A percentile compares a stretch with the other conserved stretches of the same genome.
These are phyloP conservation scores for Paxillus rubicundulus DNA, from an alignment of 768 basidiomycete genomes.

Conservation along the genomic window DNA sequence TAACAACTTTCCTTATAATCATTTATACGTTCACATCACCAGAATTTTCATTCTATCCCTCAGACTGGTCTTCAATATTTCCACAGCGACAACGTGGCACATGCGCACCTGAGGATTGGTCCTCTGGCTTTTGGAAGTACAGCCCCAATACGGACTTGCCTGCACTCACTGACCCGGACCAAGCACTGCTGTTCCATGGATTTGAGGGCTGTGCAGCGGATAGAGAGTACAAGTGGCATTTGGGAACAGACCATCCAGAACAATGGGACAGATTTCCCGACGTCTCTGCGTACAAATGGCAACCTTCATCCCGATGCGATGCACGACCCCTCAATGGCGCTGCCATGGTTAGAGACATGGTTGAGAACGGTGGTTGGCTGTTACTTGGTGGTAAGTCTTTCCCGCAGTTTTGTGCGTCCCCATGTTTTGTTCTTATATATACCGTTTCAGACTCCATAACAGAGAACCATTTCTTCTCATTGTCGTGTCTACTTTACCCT, in stretches of 20 bases:
- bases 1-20: slow-evolving; percentile 26
- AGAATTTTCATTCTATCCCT: slow-evolving; percentile 11
- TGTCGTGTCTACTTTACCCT: slow-evolving; percentile 64
- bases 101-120: slow-evolving; percentile 37
- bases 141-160: slow-evolving; percentile 35
- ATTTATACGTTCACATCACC: slow-evolving; percentile 30
- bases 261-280: slow-evolving; percentile 53
- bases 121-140: slow-evolving; percentile 41
- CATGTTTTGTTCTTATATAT: not conserved
- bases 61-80: slow-evolving; percentile 26
- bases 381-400: slow-evolving; percentile 54
- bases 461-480: slow-evolving; percentile 72
- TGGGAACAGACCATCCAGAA: slow-evolving; percentile 48
- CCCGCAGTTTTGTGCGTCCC: not conserved
- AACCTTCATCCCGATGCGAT: slow-evolving; percentile 44
- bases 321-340: slow-evolving; percentile 41
- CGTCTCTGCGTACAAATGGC: slow-evolving; percentile 54
- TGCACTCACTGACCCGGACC: slow-evolving; percentile 37
- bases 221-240: slow-evolving; percentile 63
- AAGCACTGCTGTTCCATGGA: slow-evolving; percentile 53
- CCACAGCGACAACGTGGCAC: slow-evolving; percentile 23
- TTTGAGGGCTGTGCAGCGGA: slow-evolving; percentile 61
- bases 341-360: slow-evolving; percentile 52
- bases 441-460: slow-evolving; percentile 55
- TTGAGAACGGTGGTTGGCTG: slow-evolving; percentile 70